phyloP scores from a whole-genome alignment of 345 rosid species.

The Aquilaria yunnanensis region DNA sequence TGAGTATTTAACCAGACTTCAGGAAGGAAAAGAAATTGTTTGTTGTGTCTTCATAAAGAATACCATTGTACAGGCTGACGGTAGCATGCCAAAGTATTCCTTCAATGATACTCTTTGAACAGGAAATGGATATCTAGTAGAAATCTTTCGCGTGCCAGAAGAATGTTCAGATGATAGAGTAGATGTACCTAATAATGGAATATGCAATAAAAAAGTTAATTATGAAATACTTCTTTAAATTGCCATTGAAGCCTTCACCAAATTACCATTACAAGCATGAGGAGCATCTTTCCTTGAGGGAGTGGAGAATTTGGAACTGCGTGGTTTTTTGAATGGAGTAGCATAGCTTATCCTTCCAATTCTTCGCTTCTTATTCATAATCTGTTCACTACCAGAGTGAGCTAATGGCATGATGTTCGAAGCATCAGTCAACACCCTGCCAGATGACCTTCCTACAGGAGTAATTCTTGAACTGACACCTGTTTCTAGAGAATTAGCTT shows the following conservation, averaged over 20 bases:
- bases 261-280: constrained; percentile 44
- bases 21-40: constrained; percentile 6
- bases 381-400: constrained; percentile 26
- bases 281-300: constrained; percentile 46
- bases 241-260: constrained; percentile 13
- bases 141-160: constrained; percentile 39
- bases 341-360: constrained; percentile 32
- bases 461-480: constrained; percentile 21
- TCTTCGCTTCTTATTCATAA: constrained; percentile 44
- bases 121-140: constrained; percentile 54
- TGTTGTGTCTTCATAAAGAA: background rate
- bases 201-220: constrained; percentile 5
- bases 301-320: constrained; percentile 50
- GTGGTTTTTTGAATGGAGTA: constrained; percentile 83
- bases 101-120: constrained; percentile 52
- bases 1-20: constrained; percentile 10
- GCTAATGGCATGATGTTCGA: constrained; percentile 37
- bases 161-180: constrained; percentile 33
- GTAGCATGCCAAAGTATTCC: constrained; percentile 64
- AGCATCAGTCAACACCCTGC: constrained; percentile 50
- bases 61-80: constrained; percentile 46
- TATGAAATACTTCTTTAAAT: constrained; percentile 11
- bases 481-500: constrained; percentile 21
- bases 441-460: constrained; percentile 33
- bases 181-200: constrained; percentile 46